Percentiles rank a stretch among this genome's conserved stretches.
phyloP scores from a whole-genome alignment of 2,329 filamentous ascomycete species.

The Colletotrichum neosansevieriae region DNA sequence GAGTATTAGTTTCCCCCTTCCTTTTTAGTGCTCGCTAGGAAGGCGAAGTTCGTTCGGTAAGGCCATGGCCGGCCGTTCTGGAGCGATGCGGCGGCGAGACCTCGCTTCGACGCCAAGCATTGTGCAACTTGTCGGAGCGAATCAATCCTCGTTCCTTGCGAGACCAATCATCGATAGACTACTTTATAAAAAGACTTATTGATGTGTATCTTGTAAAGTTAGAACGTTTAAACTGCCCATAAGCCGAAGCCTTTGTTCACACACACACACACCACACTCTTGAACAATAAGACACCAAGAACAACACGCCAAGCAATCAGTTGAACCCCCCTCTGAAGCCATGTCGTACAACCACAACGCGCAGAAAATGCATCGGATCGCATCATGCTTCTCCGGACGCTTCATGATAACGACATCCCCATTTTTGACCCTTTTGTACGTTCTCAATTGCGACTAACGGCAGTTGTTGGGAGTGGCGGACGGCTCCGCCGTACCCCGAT shows the following conservation, averaged over 20 bases:
- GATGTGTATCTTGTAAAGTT: neutral
- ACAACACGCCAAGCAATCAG: neutral
- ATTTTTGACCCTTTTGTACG: conserved; percentile 1
- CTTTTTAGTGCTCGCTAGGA: neutral
- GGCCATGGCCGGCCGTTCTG: too few relatives aligned
- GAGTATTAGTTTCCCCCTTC: neutral
- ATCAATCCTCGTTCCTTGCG: conserved; percentile 9
- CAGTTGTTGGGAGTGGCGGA: conserved; percentile 36
- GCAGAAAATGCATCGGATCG: conserved; percentile 11
- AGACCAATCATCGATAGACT: neutral
- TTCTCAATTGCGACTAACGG: conserved; percentile 31
- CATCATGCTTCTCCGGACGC: neutral
- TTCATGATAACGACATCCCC: neutral
- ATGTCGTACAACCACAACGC: conserved; percentile 1
- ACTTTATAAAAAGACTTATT: too few relatives aligned
- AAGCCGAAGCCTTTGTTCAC: neutral
- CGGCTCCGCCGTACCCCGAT: conserved; percentile 35
- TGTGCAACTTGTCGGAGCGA: conserved; percentile 1
- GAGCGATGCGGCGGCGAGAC: neutral
- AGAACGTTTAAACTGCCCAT: neutral
- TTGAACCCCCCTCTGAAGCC: neutral
- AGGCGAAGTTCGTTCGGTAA: neutral
- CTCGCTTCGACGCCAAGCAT: neutral
- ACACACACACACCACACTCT: neutral
- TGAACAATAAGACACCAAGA: neutral